Conservation (phyloP, 2,329 filamentous ascomycete species). For the Apiospora phragmitis region DNA sequence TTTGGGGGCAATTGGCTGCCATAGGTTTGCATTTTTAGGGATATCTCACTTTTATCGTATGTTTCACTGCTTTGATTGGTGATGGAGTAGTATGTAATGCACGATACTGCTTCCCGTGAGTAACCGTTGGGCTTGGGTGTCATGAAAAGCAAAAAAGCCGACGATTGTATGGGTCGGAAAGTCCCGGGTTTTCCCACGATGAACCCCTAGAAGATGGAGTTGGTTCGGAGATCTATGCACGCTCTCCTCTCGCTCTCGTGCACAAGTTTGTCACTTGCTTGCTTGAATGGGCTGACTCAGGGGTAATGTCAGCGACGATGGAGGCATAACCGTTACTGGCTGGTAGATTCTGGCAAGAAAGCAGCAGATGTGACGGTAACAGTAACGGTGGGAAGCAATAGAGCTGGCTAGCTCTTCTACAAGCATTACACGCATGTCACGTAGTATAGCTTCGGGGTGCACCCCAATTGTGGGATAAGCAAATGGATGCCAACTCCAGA, state of each 20-base stretch:
- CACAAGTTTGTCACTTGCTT: not conserved
- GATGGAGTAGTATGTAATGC: not conserved
- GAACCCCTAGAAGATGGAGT: not conserved
- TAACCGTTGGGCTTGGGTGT: not conserved
- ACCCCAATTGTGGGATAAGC: not conserved
- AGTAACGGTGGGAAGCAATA: not conserved
- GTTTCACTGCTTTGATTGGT: not conserved
- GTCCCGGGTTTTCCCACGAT: not conserved
- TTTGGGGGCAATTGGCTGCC: not conserved
- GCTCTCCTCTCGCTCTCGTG: not conserved
- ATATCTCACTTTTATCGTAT: not conserved
- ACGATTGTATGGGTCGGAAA: not conserved
- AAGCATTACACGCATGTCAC: not conserved
- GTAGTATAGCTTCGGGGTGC: not conserved
- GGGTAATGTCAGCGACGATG: not conserved
- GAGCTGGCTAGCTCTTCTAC: not conserved
- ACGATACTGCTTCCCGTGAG: not conserved
- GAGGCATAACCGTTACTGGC: not conserved
- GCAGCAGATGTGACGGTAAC: not conserved
- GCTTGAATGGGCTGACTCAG: not conserved
- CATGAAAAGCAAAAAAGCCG: not conserved
- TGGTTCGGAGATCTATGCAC: not conserved
- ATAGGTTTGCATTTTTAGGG: not conserved
- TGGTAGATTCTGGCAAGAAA: not conserved
- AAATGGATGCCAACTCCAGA: not conserved